A percentile compares a stretch with the other conserved stretches of the same genome.
phyloP scores from a whole-genome alignment of 139 green algal genomes.

The Zygnema circumcarinatum region DNA sequence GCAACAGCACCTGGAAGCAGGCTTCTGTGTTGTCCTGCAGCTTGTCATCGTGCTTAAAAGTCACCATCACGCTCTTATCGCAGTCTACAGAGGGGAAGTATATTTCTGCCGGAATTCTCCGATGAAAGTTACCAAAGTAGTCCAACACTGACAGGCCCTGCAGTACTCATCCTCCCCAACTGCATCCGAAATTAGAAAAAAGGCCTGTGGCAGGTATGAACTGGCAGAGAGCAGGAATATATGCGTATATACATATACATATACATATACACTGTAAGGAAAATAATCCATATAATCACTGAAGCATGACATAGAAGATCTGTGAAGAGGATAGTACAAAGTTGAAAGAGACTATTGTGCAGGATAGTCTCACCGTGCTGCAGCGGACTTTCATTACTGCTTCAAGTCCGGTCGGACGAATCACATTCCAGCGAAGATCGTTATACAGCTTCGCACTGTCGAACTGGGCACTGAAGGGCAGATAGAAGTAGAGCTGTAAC shows the following conservation, averaged over 20 bases:
- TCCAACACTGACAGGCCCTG: constrained; percentile 80
- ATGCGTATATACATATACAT: too few relatives aligned
- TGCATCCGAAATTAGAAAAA: too few relatives aligned
- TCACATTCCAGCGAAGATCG: constrained; percentile 86
- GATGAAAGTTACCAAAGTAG: constrained; percentile 93
- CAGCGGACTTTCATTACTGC: constrained; percentile 94
- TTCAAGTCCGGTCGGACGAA: constrained; percentile 85
- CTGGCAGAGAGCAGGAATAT: too few relatives aligned
- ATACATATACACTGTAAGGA: too few relatives aligned
- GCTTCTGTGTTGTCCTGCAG: constrained; percentile 68
- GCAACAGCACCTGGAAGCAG: constrained; percentile 37
- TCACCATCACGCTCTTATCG: constrained; percentile 78
- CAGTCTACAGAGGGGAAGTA: constrained; percentile 59
- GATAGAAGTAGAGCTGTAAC: constrained; percentile 75
- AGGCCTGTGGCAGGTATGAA: too few relatives aligned
- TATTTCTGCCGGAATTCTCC: constrained; percentile 88
- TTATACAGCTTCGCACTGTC: constrained; percentile 80
- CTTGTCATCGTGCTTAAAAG: constrained; percentile 87
- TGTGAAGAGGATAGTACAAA: too few relatives aligned
- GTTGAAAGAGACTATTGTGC: too few relatives aligned
- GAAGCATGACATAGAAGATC: too few relatives aligned
- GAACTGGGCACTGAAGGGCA: constrained; percentile 75
- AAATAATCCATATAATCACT: too few relatives aligned
- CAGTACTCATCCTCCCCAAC: neutral
- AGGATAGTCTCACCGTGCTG: neutral